A percentile compares a stretch with the other conserved stretches of the same genome.
Evolutionary conservation across 805 yeast species (phyloP).

Genomic region (Tetrapisispora iriomotensis): DNA sequence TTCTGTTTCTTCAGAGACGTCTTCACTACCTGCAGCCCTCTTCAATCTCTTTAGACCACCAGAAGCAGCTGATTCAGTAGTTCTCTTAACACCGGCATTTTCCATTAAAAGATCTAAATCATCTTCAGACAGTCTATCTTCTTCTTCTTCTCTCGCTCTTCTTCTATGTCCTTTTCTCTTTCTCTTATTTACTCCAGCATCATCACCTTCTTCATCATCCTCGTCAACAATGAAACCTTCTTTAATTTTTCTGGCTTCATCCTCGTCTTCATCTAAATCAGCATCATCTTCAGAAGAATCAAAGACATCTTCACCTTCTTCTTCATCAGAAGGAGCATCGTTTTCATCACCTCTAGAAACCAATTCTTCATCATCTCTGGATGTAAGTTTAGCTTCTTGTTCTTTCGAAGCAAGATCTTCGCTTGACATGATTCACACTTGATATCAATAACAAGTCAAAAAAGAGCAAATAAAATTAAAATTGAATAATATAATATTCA

Average conservation of each 20-base stretch:
- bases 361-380: conserved; percentile 12
- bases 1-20: conserved; percentile 14
- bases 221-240: conserved; percentile 94
- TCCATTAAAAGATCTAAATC: conserved; percentile 88
- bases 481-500: no score
- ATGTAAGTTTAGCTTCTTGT: not conserved
- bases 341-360: conserved; percentile 28
- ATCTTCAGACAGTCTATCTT: conserved; percentile 81
- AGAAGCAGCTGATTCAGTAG: conserved; percentile 27
- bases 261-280: conserved; percentile 79
- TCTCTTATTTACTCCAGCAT: conserved; percentile 30
- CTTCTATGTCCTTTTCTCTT: conserved; percentile 33
- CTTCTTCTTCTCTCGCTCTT: conserved; percentile 35
- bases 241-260: conserved; percentile 70
- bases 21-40: conserved; percentile 47
- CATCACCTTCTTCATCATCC: conserved; percentile 57
- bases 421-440: not conserved
- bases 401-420: not conserved
- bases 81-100: conserved; percentile 68
- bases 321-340: conserved; percentile 32
- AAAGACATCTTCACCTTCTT: conserved; percentile 39
- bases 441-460: not conserved
- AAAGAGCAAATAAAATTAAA: not conserved
- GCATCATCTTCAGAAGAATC: conserved; percentile 89
- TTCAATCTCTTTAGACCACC: conserved; percentile 68